These are phyloP conservation scores for Penicillium flavigenum DNA, from an alignment of 495 filamentous ascomycete species.

Conservation along the genomic window DNA sequence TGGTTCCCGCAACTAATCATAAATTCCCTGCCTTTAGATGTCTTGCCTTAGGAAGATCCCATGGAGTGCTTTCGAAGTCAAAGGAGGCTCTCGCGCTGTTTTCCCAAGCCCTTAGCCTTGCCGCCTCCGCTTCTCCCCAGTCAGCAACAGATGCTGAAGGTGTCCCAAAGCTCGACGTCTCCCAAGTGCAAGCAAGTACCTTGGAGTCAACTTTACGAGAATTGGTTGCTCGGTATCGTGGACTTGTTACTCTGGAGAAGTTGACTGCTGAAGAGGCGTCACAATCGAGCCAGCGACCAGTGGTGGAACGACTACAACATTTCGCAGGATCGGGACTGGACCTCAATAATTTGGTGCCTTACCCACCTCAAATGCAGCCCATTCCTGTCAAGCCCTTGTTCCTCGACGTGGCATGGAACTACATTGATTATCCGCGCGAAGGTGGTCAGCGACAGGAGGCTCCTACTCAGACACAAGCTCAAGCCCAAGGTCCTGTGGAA, in stretches of 20 bases:
- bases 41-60: conserved; percentile 80
- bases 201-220: conserved; percentile 62
- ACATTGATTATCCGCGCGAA: conserved; percentile 83
- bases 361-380: conserved; percentile 77
- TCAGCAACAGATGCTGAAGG: conserved; percentile 33
- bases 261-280: conserved; percentile 39
- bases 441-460: conserved; percentile 13
- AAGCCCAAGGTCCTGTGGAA: conserved; percentile 27
- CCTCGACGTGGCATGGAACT: conserved; percentile 97
- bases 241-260: conserved; percentile 75
- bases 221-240: conserved; percentile 73
- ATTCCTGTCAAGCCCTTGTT: conserved; percentile 95
- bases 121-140: conserved; percentile 35
- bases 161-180: conserved; percentile 60
- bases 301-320: conserved; percentile 71
- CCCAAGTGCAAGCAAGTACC: conserved; percentile 50
- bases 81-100: conserved; percentile 84
- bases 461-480: conserved; percentile 25
- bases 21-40: conserved; percentile 52
- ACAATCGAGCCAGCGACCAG: conserved; percentile 42
- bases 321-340: conserved; percentile 68
- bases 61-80: conserved; percentile 68
- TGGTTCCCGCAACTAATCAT: conserved; percentile 7
- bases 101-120: conserved; percentile 62
- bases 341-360: conserved; percentile 76